Conservation (phyloP, 768 basidiomycete genomes). For the Coprinopsis sp. region DNA sequence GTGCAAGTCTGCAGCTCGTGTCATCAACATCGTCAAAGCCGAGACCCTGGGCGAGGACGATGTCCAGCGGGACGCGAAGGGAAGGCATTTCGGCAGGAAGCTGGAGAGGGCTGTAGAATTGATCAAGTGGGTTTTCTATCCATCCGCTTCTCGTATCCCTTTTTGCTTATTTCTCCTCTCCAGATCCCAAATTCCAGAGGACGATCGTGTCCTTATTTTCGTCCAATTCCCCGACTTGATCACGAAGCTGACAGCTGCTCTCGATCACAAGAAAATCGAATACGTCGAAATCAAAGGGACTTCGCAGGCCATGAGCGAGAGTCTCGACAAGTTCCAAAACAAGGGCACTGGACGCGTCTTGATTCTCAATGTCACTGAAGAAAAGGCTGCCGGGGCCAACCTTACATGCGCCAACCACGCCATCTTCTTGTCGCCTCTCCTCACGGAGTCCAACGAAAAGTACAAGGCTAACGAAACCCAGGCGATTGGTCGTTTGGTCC, state of each 20-base stretch:
- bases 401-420: constrained; percentile 92
- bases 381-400: constrained; percentile 92
- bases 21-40: constrained; percentile 78
- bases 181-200: constrained; percentile 63
- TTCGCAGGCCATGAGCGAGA: constrained; percentile 73
- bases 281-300: constrained; percentile 81
- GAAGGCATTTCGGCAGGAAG: constrained; percentile 80
- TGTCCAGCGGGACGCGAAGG: constrained; percentile 61
- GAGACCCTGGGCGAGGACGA: constrained; percentile 80
- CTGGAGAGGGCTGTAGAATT: constrained; percentile 71
- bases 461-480: constrained; percentile 83
- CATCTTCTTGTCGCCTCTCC: constrained; percentile 89
- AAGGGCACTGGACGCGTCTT: constrained; percentile 73
- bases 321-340: constrained; percentile 82
- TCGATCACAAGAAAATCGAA: constrained; percentile 63
- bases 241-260: constrained; percentile 84
- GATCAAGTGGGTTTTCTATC: constrained; percentile 53
- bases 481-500: constrained; percentile 77
- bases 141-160: neutral
- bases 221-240: constrained; percentile 95
- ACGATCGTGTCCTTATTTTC: constrained; percentile 86
- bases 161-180: constrained; percentile 6
- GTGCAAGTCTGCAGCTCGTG: constrained; percentile 77
- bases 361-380: constrained; percentile 89
- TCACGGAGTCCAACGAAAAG: constrained; percentile 75